Evolutionary conservation across 2,329 filamentous ascomycete genomes (phyloP), one percentile per base, ranked within the genome.

Genomic region (Colletotrichum destructivum): DNA sequence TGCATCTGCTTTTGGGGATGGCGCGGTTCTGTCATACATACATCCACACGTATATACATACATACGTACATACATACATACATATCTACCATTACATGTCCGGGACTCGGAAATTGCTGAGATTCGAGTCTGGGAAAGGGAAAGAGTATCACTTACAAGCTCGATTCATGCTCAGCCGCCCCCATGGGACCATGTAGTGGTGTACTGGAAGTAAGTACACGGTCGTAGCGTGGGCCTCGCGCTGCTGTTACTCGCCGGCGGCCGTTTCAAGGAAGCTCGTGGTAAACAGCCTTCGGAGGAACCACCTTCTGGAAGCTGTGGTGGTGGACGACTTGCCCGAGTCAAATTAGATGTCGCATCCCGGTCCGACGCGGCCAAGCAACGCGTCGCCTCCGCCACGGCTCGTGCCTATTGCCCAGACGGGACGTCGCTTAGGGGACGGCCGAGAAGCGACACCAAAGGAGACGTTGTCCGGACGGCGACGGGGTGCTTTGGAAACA

Each of bases 271-370:
- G 54, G 40, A 13, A 4, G 11, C 16, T 69, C 26, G 31, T 42
- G 35, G 18, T 40, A 18, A 60, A 35, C 26, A 13, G 12, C 56
- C 54, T 69, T 63, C 54, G 49, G 38, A 63, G 59, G 59, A 69
- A 69, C 69, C 38, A 42, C 26, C 59, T 69, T 69, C 69, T 69
- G 47, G 69, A 71, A 71, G 65, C 59, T 42, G 40, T 64, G 31
- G 8, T 35, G 31, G 31, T 35, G 47, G 40, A 49, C 57, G 49
- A 59, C 23, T 18, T 47, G 59, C 54, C 31, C 59, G 65, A 64
- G 59, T 69, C 59, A 64, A 63, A 52, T 26, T 52, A 21, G 40
- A 21, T 54, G 52, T 42, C 40, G 46, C 69, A n/a, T 54, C 21
- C 52, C 40, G 35, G 15, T 40, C 40, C 16, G 40, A 49, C 42